Percentiles rank a stretch among this genome's conserved stretches.
Evolutionary conservation across 2,329 filamentous ascomycete species (phyloP).

Genomic region (Ophiostoma australiae): DNA sequence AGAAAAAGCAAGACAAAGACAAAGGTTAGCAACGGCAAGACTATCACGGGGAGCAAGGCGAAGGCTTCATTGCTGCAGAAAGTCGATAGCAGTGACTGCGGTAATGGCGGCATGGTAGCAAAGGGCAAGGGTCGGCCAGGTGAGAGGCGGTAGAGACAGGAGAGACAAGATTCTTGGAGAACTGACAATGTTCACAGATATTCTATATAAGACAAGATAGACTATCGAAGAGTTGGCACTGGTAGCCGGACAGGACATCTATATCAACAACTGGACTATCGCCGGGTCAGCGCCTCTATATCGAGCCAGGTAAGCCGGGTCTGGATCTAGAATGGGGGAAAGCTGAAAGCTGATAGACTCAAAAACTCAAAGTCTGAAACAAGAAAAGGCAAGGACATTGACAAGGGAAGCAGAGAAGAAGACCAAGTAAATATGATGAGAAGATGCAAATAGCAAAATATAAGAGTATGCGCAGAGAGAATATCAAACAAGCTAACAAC

Average conservation of each 20-base stretch:
- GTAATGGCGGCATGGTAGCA: not conserved
- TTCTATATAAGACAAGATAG: conserved; percentile 3
- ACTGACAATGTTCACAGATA: conserved; percentile 10
- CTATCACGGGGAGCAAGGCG: not conserved
- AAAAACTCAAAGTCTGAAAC: not conserved
- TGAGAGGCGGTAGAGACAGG: not conserved
- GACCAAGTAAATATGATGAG: not conserved
- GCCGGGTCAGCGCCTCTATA: not conserved
- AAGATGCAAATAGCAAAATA: not conserved
- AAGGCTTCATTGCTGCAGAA: not conserved
- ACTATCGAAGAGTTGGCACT: not conserved
- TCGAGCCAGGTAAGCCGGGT: not conserved
- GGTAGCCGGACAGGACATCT: not conserved
- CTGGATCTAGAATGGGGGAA: not conserved
- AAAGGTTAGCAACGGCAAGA: not conserved
- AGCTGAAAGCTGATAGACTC: no score
- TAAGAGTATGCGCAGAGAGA: not conserved
- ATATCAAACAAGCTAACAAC: not conserved
- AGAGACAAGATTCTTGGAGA: not conserved
- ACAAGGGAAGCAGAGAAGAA: not conserved
- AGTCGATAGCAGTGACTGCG: not conserved
- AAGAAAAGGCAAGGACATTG: not conserved
- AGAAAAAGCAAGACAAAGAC: not conserved
- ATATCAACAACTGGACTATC: conserved; percentile 1
- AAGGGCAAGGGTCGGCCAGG: not conserved